Percentiles rank a stretch among this genome's conserved stretches.
Conservation (phyloP, 2,329 filamentous ascomycete genomes). For the Fusarium zealandicum region DNA sequence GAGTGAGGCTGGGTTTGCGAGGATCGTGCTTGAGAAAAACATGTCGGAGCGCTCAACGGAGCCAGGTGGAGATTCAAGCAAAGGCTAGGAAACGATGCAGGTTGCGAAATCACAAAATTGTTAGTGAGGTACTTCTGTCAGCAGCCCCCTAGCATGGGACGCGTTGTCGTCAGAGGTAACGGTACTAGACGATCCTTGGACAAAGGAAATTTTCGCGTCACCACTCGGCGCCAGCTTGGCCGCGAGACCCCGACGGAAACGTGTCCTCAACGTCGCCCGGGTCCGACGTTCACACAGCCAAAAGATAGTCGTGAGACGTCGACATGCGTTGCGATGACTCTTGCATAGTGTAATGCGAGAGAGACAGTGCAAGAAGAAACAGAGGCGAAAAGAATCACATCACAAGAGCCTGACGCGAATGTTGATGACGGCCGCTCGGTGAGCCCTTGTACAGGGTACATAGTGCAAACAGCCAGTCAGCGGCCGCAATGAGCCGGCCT, state of each 20-base stretch:
- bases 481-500: slow-evolving; percentile 44
- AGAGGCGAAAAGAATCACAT: slow-evolving; percentile 5
- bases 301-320: not conserved
- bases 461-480: slow-evolving; percentile 43
- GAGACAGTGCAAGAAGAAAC: not conserved
- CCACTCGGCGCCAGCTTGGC: slow-evolving; percentile 32
- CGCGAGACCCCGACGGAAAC: slow-evolving; percentile 24
- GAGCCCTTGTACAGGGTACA: slow-evolving; percentile 35
- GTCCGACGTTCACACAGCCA: not conserved
- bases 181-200: slow-evolving; percentile 41
- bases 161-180: slow-evolving; percentile 41
- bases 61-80: slow-evolving; percentile 19
- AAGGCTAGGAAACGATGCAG: slow-evolving; percentile 2
- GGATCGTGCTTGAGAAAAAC: slow-evolving; percentile 22
- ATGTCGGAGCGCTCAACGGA: slow-evolving; percentile 9
- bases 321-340: slow-evolving; percentile 1
- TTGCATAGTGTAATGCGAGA: not conserved
- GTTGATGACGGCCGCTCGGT: slow-evolving; percentile 8
- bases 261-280: slow-evolving; percentile 28
- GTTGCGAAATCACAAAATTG: slow-evolving; percentile 43
- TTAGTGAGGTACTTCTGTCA: slow-evolving; percentile 49
- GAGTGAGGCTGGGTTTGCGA: slow-evolving; percentile 29
- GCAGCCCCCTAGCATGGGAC: slow-evolving; percentile 30
- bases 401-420: slow-evolving; percentile 16
- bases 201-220: slow-evolving; percentile 45